Base-by-base conservation (phyloP, 805 yeast species). In the Naumovozyma baii region DNA sequence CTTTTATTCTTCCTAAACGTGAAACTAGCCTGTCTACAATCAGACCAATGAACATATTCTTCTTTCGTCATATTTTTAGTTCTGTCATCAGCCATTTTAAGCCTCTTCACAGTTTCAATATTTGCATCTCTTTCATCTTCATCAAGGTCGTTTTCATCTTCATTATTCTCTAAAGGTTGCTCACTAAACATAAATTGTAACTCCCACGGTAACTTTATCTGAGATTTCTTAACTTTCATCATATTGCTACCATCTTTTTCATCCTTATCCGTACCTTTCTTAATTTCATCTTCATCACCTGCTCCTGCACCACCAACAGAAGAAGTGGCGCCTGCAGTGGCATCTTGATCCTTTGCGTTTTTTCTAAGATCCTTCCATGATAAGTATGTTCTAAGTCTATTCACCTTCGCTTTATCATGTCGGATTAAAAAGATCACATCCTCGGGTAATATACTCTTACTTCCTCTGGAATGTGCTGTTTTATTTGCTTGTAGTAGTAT, bases 41-140 rank as follows among this genome's bases (percentile, higher is more conserved):
- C 98, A 10, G 95, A 84, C 96, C 97, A 92, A 59, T 92, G 98
- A 14, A 88, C 98, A 54, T 92, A 92, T 57, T 92, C 98, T 52
- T 92, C 96, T 55, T 79, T 82, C 1, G 98, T 92, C 98, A 92
- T 92, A 49, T 81, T 74, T 47, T 70, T 76, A 0, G 98, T 92
- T 45, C 98, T 71, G 38, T 92, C 96, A 62, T 92, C 98, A 3
- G 96, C 96, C 61, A 76, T 79, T 53, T 87, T 86, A 48, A 92
- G 70, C 42, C 96, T 69, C 59, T 87, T 86, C 59, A 86, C 64
- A n/a, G 94, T 85, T 0, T 94, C 92, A 20, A 80, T 61, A 26
- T 86, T 81, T 3, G 95, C 96, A 36, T 88, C 95, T 47, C 81
- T 74, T 54, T 88, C 96, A 39, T 82, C 94, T 32, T 85, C 96